phyloP scores from a whole-genome alignment of 2,329 filamentous ascomycete genomes.

The Aspergillus glaucus region DNA sequence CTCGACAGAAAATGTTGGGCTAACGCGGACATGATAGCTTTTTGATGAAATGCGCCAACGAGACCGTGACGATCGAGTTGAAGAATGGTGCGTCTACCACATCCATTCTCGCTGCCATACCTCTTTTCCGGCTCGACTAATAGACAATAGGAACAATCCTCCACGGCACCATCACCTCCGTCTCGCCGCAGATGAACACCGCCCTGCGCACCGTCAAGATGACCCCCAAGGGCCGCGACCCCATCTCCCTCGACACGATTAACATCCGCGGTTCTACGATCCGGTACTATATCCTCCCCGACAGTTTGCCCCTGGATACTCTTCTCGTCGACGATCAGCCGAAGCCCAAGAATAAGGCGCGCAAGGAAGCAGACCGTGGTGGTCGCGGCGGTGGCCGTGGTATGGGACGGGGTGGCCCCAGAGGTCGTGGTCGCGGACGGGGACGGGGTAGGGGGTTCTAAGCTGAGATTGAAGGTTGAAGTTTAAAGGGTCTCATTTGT shows the following conservation, averaged over 20 bases:
- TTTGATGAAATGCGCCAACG: conserved; percentile 98
- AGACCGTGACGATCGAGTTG: conserved; percentile 95
- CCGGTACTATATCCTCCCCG: conserved; percentile 92
- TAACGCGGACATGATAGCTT: conserved; percentile 58
- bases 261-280: conserved; percentile 95
- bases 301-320: conserved; percentile 90
- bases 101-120: neutral
- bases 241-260: conserved; percentile 86
- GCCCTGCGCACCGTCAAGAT: conserved; percentile 93
- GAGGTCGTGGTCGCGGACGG: conserved; percentile 49
- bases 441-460: conserved; percentile 41
- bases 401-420: conserved; percentile 45
- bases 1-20: conserved; percentile 4
- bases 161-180: conserved; percentile 92
- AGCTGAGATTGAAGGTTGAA: neutral
- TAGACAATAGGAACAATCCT: conserved; percentile 71
- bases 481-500: conserved; percentile 1
- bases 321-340: conserved; percentile 92
- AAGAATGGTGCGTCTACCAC: conserved; percentile 70
- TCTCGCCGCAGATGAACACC: conserved; percentile 98
- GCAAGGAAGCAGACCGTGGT: conserved; percentile 69
- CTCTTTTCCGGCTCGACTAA: neutral
- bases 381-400: conserved; percentile 42
- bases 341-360: conserved; percentile 99
- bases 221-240: conserved; percentile 81